These are phyloP conservation scores for Aristolochia fimbriata DNA, from an alignment of 164 flowering plant species.

Conservation along the genomic window DNA sequence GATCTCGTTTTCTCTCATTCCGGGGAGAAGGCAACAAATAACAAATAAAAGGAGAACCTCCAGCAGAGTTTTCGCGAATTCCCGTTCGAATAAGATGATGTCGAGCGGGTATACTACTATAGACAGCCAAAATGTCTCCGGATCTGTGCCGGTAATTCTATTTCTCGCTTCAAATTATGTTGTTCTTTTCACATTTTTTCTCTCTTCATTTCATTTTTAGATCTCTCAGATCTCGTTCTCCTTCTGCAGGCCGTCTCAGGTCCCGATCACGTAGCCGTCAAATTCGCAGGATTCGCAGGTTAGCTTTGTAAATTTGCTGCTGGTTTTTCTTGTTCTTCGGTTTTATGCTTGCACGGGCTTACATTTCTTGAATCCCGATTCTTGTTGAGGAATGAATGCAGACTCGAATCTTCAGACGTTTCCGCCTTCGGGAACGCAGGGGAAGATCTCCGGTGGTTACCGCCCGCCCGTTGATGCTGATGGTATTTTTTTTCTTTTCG, in stretches of 20 bases:
- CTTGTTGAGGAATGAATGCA: slow-evolving; percentile 11
- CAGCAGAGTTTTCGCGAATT: too few relatives aligned
- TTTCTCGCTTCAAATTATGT: slow-evolving; percentile 6
- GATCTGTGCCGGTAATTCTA: slow-evolving; percentile 78
- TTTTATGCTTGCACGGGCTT: not conserved
- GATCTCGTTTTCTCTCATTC: too few relatives aligned
- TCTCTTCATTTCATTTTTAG: slow-evolving; percentile 5
- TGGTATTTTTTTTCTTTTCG: slow-evolving; percentile 29
- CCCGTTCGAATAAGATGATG: slow-evolving; percentile 54
- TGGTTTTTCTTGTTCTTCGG: not conserved
- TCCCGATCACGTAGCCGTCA: slow-evolving; percentile 54
- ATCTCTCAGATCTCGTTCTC: slow-evolving; percentile 5
- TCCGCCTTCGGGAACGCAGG: slow-evolving; percentile 68
- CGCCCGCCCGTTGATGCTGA: slow-evolving; percentile 93
- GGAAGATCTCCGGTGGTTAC: slow-evolving; percentile 65
- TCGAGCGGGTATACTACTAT: slow-evolving; percentile 65
- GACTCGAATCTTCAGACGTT: slow-evolving; percentile 78
- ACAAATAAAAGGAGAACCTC: too few relatives aligned
- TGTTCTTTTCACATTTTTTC: slow-evolving; percentile 1
- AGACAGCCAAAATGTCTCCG: slow-evolving; percentile 72
- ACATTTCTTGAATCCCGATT: not conserved
- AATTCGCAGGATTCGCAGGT: slow-evolving; percentile 55
- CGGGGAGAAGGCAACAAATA: too few relatives aligned
- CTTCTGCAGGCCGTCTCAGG: slow-evolving; percentile 62
- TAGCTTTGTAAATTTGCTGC: not conserved